Evolutionary conservation across 495 filamentous ascomycete genomes (phyloP), one percentile per base, ranked within the genome.

Genomic region (Melanomma pulvis-pyrius): DNA sequence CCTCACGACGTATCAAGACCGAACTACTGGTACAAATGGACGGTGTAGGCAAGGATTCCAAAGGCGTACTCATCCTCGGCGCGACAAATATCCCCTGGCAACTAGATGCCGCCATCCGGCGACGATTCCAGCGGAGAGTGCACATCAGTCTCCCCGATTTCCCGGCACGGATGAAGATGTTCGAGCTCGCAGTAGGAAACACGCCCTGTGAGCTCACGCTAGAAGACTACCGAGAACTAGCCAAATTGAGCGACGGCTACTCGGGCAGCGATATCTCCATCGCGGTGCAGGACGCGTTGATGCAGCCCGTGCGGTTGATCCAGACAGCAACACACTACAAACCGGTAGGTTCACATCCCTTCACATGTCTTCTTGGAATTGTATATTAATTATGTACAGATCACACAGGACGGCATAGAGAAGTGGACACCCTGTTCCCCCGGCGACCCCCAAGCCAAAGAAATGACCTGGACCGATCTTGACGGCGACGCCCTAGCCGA

Each of bases 31-130:
- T 99, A 15, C 94, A 99, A 74, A 99, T 99, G 94, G 94, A 99
- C 71, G 94, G 94, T 77, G 94, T 99, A 3, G 96, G 96, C 46
- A 92, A 92, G 44, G 94, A 97, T 78, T 91, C 87, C 58, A 92
- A 88, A 71, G 96, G 93, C 41, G 93, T 99, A 11, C 82, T 99
- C 34, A 96, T 99, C 46, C 84, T 99, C 12, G 94, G 96, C 55
- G 94, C 94, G 59, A 99, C 94, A 50, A 99, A 99, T 74, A 98
- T 99, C 73, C 94, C 94, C 8, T 99, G 94, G 94, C 94, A 99
- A 78, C 83, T 99, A 41, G 94, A 99, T 78, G 92, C 92, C n/a
- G 94, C 94, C 62, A 98, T 99, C 72, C 87, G 96, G 60, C 86
- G 94, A 75, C 91, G 94, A 76, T 99, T 99, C 83, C 94, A 99